A percentile compares a stretch with the other conserved stretches of the same genome.
Conservation (phyloP, 1,284 basidiomycete genomes). For the Marasmius oreades region DNA sequence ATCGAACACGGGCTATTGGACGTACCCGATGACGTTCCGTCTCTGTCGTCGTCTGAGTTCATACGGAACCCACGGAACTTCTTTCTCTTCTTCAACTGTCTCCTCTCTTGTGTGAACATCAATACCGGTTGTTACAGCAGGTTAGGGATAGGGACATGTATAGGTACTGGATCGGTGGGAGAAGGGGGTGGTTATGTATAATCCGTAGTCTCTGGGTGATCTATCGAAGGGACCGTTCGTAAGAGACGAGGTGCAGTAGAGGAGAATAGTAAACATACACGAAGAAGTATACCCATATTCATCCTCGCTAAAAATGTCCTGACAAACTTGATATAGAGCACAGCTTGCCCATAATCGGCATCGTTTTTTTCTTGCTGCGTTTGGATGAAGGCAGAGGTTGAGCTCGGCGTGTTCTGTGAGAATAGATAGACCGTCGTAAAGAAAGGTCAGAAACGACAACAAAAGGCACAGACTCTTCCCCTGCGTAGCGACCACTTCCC, state of each 20-base stretch:
- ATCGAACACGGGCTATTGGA: too few relatives aligned
- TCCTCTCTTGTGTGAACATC: neutral
- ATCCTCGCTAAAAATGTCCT: neutral
- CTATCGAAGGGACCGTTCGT: neutral
- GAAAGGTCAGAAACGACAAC: neutral
- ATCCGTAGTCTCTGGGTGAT: neutral
- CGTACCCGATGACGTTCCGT: neutral
- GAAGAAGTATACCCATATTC: neutral
- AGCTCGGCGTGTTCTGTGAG: neutral
- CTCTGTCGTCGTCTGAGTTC: constrained; percentile 23
- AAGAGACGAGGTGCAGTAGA: neutral
- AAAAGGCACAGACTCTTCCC: neutral
- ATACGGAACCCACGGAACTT: constrained; percentile 23
- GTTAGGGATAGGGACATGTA: neutral
- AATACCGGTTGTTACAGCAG: neutral
- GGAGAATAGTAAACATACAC: neutral
- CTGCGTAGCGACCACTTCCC: constrained; percentile 48
- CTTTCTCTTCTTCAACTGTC: constrained; percentile 8
- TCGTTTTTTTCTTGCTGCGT: constrained; percentile 2
- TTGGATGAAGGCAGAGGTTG: neutral
- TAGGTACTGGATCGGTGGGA: neutral
- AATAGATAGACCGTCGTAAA: too few relatives aligned
- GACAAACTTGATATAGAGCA: neutral
- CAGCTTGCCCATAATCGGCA: neutral
- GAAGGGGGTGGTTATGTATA: neutral